Base-by-base conservation (phyloP, 2,329 filamentous ascomycete species). In the Aphanoascus verrucosus region DNA sequence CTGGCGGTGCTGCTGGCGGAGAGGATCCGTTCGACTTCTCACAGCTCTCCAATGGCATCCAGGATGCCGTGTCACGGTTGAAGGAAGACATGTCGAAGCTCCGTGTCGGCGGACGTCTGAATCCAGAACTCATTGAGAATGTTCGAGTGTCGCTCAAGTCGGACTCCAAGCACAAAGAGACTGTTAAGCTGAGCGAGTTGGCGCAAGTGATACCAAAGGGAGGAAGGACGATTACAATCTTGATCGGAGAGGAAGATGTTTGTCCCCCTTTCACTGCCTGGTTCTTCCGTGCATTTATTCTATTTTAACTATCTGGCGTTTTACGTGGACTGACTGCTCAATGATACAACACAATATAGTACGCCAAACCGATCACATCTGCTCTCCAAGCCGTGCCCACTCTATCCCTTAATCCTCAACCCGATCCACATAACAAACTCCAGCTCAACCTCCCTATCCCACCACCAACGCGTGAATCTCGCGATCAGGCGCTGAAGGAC, bases 121-220 rank as follows among this genome's bases (percentile, higher is more conserved):
- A 83, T 57, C 78, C 80, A 0, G 77, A 82, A 46, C 65, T 77
- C 1, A 70, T 86, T 32, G 83, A 86, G 65, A 70, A 67, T 17
- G 61, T 86, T 51, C 74, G 76, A 37, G 82, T 86, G n/a, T 70
- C 76, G 48, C 61, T 83, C 45, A 79, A 82, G 69, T 72, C 49
- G 17, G 31, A 81, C 57, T 71, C 75, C 57, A 73, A 75, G 44
- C 67, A 67, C 19, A 79, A 77, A 55, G 71, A 77, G 55, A 77
- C 68, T 1, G 73, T 78, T 47, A 74, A 70, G 57, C 61, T 87
- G 49, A 74, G 77, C 8, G 82, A 85, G 62, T 62, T 87, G 54
- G 83, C 82, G 2, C 83, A 85, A 63, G 80, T 86, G 14, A 72
- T 86, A 38, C 80, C 81, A 0, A 82, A 83, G 61, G 82, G 77